Conservation (phyloP, 2,329 filamentous ascomycete species). For the Botrytis paeoniae region DNA sequence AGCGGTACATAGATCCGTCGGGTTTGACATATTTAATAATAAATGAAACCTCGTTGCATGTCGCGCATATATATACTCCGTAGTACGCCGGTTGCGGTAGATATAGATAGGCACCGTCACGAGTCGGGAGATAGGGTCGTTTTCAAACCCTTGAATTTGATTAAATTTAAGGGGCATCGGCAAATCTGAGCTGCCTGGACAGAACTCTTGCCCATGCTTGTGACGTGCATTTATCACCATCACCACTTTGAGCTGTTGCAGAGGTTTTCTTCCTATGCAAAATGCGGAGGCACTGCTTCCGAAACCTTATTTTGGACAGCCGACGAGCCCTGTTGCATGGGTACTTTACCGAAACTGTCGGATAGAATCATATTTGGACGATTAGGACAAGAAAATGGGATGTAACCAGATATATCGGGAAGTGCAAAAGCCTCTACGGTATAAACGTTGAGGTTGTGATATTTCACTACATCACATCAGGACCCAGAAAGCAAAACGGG, state of each 20-base stretch:
- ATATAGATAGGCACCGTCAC: neutral
- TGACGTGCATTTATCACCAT: neutral
- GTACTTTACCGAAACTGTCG: neutral
- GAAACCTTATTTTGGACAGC: neutral
- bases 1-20: neutral
- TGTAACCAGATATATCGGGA: neutral
- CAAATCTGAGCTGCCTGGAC: neutral
- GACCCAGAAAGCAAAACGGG: neutral
- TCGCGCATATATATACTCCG: neutral
- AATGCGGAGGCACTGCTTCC: slow-evolving; percentile 8
- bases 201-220: neutral
- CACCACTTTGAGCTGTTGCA: neutral
- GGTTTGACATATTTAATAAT: neutral
- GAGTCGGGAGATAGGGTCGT: neutral
- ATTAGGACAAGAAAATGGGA: neutral
- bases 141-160: neutral
- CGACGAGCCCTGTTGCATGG: neutral
- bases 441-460: neutral
- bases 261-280: neutral
- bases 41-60: neutral
- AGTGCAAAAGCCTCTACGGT: neutral
- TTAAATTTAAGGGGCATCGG: neutral
- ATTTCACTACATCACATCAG: neutral
- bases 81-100: neutral
- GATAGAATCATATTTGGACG: neutral